Evolutionary conservation across 2,329 filamentous ascomycete genomes (phyloP), one percentile per base, ranked within the genome.

Genomic region (Blumeria hordei): DNA sequence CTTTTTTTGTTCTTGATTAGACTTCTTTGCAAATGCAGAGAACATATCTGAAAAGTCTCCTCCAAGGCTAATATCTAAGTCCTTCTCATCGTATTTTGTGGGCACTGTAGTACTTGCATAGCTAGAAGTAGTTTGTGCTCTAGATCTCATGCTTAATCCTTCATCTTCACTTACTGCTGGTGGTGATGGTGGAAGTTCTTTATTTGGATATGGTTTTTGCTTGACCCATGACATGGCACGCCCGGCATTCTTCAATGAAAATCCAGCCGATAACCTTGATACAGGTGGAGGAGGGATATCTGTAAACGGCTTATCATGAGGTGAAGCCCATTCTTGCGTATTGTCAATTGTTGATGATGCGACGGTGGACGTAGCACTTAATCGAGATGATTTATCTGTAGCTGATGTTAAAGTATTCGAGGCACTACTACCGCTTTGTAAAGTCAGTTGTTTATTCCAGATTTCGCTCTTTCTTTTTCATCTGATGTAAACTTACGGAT

Each of bases 41-140:
- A 67, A 67, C 64, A 67, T 67, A 7, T 65, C 63, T 16, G 60
- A 61, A 57, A 67, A 67, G 52, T 66, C 64, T 21, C 65, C 65
- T 53, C 64, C 65, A 14, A 67, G 45, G 53, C 61, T 65, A 39
- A 66, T 55, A 3, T 61, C 63, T 3, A 65, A 37, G 45, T 65
- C 62, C 52, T 58, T 60, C 5, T 64, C 61, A 14, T 59, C 60
- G 35, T 65, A 54, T 54, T 63, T 65, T 44, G 62, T 60, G 37
- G 64, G 64, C 28, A 62, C 63, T 51, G 64, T 63, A 43, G 64
- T 66, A 55, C 64, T 67, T 37, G 64, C 64, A 57, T 65, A 64
- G 56, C 64, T 66, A 0, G 64, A 65, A 7, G 61, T 57, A 56
- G 64, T 66, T 16, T 63, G 60, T 28, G 62, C 61, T 54, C 64